Conservation (phyloP, 2,329 filamentous ascomycete species). For the Hypoxylon rubiginosum region DNA sequence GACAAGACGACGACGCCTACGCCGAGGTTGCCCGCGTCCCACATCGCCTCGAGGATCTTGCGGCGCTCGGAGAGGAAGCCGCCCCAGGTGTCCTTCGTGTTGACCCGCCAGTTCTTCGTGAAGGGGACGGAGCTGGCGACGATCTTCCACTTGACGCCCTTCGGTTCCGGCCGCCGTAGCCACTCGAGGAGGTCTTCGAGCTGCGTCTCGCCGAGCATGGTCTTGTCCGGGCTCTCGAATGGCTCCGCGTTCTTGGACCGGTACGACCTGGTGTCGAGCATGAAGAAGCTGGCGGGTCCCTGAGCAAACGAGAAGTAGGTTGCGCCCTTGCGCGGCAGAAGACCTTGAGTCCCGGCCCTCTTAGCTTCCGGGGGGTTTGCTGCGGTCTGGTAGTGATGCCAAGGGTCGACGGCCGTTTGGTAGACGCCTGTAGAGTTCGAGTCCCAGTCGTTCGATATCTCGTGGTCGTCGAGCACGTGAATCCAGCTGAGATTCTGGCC, state of each 20-base stretch:
- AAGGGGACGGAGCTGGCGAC: conserved; percentile 92
- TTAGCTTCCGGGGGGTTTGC: conserved; percentile 82
- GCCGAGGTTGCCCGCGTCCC: conserved; percentile 82
- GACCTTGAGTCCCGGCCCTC: conserved; percentile 58
- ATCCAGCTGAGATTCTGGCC: conserved; percentile 92
- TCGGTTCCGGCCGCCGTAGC: conserved; percentile 78
- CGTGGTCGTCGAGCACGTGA: conserved; percentile 96
- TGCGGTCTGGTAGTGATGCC: conserved; percentile 85
- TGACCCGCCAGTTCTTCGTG: conserved; percentile 96
- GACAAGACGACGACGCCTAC: conserved; percentile 86
- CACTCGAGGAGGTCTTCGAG: conserved; percentile 83
- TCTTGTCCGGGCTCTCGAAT: conserved; percentile 75
- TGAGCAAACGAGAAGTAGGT: conserved; percentile 93
- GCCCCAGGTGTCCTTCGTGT: conserved; percentile 91
- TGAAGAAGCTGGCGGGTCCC: conserved; percentile 93
- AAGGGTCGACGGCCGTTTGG: conserved; percentile 83
- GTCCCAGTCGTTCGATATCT: conserved; percentile 95
- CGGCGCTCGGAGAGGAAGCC: conserved; percentile 87
- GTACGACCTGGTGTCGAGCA: conserved; percentile 92
- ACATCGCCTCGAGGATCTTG: conserved; percentile 88
- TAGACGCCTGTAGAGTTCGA: conserved; percentile 86
- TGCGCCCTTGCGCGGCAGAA: conserved; percentile 62
- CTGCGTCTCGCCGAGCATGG: conserved; percentile 87
- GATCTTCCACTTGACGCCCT: conserved; percentile 92
- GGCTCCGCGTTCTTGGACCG: conserved; percentile 76